These are phyloP conservation scores for Suhomyces sp. DNA, from an alignment of 805 yeast genomes.

Conservation along the genomic window DNA sequence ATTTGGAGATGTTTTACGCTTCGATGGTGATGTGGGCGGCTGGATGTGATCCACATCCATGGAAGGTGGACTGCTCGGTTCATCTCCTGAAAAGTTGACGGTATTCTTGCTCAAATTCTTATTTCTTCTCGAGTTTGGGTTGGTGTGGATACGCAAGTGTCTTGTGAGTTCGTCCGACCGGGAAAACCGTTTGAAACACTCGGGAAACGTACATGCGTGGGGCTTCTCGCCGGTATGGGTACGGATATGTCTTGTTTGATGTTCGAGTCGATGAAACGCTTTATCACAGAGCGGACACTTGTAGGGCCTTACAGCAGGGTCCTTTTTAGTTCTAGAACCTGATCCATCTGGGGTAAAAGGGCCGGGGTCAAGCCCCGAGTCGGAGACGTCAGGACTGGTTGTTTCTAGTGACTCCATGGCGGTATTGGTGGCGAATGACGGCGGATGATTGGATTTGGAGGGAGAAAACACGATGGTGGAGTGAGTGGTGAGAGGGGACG, in stretches of 20 bases:
- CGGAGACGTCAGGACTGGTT: not conserved
- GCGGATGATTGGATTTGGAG: not conserved
- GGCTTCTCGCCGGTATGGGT: constrained; percentile 96
- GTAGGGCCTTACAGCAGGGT: constrained; percentile 57
- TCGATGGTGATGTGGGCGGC: not conserved
- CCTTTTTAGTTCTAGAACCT: constrained; percentile 8
- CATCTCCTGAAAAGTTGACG: constrained; percentile 8
- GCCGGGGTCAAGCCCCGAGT: constrained; percentile 1
- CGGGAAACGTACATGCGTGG: constrained; percentile 78
- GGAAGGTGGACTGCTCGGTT: constrained; percentile 1
- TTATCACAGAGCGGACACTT: constrained; percentile 81
- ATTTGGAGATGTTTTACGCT: not conserved
- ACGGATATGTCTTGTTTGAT: constrained; percentile 86
- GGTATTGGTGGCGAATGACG: not conserved
- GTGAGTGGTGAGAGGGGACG: not conserved
- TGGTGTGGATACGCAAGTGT: constrained; percentile 77
- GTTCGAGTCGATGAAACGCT: constrained; percentile 86
- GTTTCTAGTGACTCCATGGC: not conserved
- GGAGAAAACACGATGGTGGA: not conserved
- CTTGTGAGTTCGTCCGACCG: constrained; percentile 85
- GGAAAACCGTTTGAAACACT: constrained; percentile 78
- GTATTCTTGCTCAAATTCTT: constrained; percentile 25
- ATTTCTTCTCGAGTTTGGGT: constrained; percentile 47
- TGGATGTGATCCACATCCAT: not conserved
- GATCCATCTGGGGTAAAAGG: not conserved